Evolutionary conservation across 768 basidiomycete genomes (phyloP).

Genomic region (Boletus rex-veris): DNA sequence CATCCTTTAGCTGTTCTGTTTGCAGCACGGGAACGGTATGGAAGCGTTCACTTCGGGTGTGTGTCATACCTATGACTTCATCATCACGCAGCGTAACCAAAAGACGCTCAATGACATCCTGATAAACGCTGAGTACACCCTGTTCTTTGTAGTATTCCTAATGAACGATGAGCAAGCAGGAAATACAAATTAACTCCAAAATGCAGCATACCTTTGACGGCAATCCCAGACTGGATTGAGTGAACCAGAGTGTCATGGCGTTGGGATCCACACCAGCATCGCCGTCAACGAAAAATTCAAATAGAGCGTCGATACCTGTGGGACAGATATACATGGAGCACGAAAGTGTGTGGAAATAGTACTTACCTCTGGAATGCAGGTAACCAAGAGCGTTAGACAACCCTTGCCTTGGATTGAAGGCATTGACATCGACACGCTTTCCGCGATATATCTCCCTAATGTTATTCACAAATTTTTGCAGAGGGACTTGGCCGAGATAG

Average conservation of each 20-base stretch:
- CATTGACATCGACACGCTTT: conserved; percentile 40
- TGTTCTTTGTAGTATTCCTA: conserved; percentile 90
- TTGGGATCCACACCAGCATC: conserved; percentile 86
- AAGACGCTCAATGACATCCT: conserved; percentile 61
- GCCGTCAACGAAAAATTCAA: conserved; percentile 83
- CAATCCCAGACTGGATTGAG: conserved; percentile 75
- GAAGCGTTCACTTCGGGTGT: conserved; percentile 13
- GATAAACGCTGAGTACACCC: conserved; percentile 64
- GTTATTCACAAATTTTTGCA: conserved; percentile 62
- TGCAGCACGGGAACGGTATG: conserved; percentile 27
- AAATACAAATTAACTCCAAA: not conserved
- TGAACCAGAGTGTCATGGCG: conserved; percentile 81
- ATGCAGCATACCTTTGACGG: conserved; percentile 67
- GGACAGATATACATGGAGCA: not conserved
- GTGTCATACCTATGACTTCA: conserved; percentile 21
- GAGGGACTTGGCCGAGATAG: conserved; percentile 64
- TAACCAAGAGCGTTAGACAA: conserved; percentile 82
- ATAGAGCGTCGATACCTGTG: conserved; percentile 71
- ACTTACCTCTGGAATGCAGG: conserved; percentile 79
- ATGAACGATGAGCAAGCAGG: not conserved
- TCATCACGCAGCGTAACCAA: conserved; percentile 56
- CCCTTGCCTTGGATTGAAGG: conserved; percentile 42
- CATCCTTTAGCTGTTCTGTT: conserved; percentile 37
- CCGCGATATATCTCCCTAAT: conserved; percentile 60
- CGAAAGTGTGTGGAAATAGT: not conserved